Percentiles rank a stretch among this genome's conserved stretches.
Evolutionary conservation across 441 rosid species (phyloP).

Genomic region (Kokia cookei): DNA sequence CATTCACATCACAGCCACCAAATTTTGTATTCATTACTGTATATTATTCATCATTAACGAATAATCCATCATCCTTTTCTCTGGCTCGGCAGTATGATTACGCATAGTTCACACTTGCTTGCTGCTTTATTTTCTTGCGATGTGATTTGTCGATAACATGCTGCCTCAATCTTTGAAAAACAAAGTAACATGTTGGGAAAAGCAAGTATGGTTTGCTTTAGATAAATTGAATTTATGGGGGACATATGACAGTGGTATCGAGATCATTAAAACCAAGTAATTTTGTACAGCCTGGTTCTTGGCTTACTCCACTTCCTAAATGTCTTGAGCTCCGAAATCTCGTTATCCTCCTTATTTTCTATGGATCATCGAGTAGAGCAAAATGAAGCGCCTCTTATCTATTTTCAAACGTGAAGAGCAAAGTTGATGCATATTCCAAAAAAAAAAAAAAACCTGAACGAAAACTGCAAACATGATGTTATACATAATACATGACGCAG

Average conservation of each 20-base stretch:
- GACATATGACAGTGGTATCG: background rate
- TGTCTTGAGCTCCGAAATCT: background rate
- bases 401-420: background rate
- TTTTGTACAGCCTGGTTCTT: background rate
- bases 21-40: constrained; percentile 1
- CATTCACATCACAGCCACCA: background rate
- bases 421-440: background rate
- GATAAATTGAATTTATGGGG: background rate
- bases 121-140: background rate
- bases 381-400: background rate
- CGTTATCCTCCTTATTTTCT: background rate
- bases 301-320: background rate
- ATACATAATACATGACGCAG: too few species aligned
- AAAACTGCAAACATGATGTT: too few species aligned
- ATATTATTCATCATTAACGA: background rate
- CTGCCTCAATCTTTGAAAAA: background rate
- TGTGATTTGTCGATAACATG: background rate
- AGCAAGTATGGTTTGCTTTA: background rate
- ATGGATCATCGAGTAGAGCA: background rate
- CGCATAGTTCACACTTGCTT: background rate
- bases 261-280: background rate
- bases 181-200: background rate
- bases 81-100: background rate
- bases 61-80: background rate
- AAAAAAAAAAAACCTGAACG: too few species aligned